Evolutionary conservation across 305 asterid genomes (phyloP).

Genomic region (Fraxinus angustifolia): DNA sequence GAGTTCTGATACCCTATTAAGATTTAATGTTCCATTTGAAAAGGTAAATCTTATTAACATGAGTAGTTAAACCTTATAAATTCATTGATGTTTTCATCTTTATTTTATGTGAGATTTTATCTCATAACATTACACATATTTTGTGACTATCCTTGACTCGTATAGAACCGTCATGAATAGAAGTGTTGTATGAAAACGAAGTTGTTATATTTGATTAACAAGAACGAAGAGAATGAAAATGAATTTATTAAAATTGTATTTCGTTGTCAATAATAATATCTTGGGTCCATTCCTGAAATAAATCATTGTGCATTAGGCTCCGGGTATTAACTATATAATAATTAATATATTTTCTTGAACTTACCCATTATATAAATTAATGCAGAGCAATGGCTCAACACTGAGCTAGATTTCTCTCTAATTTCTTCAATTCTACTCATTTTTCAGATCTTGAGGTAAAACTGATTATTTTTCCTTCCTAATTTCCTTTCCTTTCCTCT

Average conservation of each 20-base stretch:
- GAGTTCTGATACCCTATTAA: too few species aligned
- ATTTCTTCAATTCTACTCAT: conserved; percentile 28
- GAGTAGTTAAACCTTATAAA: too few species aligned
- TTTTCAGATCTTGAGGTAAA: conserved; percentile 20
- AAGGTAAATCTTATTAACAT: too few species aligned
- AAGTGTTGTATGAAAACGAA: too few species aligned
- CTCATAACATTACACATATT: not conserved
- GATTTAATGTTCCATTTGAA: too few species aligned
- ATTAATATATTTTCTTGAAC: not conserved
- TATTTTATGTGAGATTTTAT: too few species aligned
- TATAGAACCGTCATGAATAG: too few species aligned
- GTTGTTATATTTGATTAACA: too few species aligned
- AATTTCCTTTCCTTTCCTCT: not conserved
- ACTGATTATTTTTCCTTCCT: not conserved
- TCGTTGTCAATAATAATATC: conserved; percentile 11
- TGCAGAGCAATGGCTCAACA: conserved; percentile 5
- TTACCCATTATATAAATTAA: not conserved
- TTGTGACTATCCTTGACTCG: not conserved
- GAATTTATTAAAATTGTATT: not conserved
- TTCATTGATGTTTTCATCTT: too few species aligned
- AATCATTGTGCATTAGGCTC: not conserved
- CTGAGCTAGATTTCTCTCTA: not conserved
- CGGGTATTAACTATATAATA: not conserved
- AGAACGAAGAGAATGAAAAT: not conserved
- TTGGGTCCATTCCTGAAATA: conserved; percentile 21